phyloP scores from a whole-genome alignment of 2,329 filamentous ascomycete genomes.

The Paecilomyces fulvus region DNA sequence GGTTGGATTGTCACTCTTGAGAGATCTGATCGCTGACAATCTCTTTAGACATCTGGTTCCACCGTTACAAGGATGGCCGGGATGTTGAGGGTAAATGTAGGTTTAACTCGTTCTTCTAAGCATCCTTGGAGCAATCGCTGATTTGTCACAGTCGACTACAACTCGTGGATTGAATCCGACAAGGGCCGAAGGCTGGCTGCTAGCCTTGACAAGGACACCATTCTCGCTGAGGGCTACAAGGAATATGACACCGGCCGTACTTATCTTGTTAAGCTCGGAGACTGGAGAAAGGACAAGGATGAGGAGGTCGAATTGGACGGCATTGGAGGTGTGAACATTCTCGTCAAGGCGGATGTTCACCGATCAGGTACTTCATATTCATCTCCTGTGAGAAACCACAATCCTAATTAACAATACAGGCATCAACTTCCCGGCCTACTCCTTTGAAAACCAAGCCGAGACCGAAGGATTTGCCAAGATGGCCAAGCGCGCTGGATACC shows the following conservation, averaged over 20 bases:
- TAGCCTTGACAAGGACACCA: slow-evolving; percentile 65
- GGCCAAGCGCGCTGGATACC: slow-evolving; percentile 91
- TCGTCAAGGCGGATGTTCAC: slow-evolving; percentile 97
- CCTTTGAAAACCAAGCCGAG: slow-evolving; percentile 98
- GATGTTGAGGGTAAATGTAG: slow-evolving; percentile 94
- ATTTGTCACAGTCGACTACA: slow-evolving; percentile 72
- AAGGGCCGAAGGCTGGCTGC: slow-evolving; percentile 68
- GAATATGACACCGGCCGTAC: slow-evolving; percentile 84
- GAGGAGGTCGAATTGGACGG: slow-evolving; percentile 88
- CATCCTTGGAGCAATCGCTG: slow-evolving; percentile 13
- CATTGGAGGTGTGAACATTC: slow-evolving; percentile 92
- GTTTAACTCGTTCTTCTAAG: too few relatives aligned
- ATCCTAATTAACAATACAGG: slow-evolving; percentile 44
- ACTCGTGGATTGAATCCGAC: slow-evolving; percentile 94
- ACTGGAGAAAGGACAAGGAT: slow-evolving; percentile 87
- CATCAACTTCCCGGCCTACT: slow-evolving; percentile 94
- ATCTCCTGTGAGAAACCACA: neutral
- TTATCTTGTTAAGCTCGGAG: slow-evolving; percentile 85
- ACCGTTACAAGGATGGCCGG: slow-evolving; percentile 67
- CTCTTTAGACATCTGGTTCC: slow-evolving; percentile 83
- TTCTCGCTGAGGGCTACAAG: slow-evolving; percentile 92
- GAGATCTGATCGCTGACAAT: slow-evolving; percentile 8
- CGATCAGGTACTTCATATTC: slow-evolving; percentile 60
- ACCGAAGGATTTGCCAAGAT: slow-evolving; percentile 98
- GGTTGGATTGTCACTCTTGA: neutral